phyloP scores from a whole-genome alignment of 345 rosid species.

The Theobroma cacao region DNA sequence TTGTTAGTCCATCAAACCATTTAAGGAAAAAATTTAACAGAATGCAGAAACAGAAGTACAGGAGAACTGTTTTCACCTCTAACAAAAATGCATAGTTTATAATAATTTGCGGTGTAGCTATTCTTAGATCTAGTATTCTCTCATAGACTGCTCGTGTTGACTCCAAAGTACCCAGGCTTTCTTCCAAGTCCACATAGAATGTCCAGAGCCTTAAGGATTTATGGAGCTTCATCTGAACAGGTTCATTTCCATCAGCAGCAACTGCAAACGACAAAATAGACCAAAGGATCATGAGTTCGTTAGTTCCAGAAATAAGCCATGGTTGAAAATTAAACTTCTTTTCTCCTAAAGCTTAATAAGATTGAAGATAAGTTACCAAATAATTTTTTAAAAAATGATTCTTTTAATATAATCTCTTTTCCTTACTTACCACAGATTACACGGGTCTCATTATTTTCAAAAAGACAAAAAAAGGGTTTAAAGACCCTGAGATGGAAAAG shows the following conservation, averaged over 20 bases:
- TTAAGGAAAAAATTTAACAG: background rate
- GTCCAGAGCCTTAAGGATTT: constrained; percentile 91
- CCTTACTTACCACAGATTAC: background rate
- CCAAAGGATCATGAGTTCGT: background rate
- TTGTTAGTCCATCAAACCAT: constrained; percentile 1
- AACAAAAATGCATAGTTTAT: constrained; percentile 80
- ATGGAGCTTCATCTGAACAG: constrained; percentile 92
- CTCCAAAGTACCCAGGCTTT: constrained; percentile 85
- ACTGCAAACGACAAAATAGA: constrained; percentile 40
- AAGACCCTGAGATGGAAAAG: background rate
- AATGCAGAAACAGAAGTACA: background rate
- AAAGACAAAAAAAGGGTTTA: background rate
- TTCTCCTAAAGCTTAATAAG: background rate
- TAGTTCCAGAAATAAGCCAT: background rate
- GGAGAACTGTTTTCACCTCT: constrained; percentile 43
- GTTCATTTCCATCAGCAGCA: constrained; percentile 91
- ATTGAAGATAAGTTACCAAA: too few relatives aligned
- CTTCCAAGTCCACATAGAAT: constrained; percentile 92
- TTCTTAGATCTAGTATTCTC: constrained; percentile 86
- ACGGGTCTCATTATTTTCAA: background rate
- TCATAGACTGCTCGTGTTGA: constrained; percentile 93
- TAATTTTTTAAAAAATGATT: too few relatives aligned
- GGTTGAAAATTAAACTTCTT: background rate
- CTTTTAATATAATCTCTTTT: too few relatives aligned
- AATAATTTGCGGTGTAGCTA: constrained; percentile 96